Evolutionary conservation across 2,329 filamentous ascomycete species (phyloP).

Genomic region (Apiospora kogelbergensis): DNA sequence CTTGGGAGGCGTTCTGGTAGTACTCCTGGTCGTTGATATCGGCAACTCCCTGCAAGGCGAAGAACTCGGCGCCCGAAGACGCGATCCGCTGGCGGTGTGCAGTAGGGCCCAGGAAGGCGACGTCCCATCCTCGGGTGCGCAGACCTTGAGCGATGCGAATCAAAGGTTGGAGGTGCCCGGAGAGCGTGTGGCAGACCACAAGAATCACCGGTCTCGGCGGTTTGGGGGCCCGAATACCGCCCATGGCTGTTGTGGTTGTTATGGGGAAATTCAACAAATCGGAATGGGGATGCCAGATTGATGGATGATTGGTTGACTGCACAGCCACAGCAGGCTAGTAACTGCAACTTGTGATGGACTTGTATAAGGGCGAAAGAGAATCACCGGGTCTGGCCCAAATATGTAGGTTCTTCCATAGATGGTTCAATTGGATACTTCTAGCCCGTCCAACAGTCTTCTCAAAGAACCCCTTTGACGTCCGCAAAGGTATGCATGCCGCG

Average conservation of each 20-base stretch:
- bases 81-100: conserved; percentile 36
- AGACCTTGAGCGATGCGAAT: conserved; percentile 35
- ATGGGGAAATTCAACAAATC: neutral
- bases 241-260: neutral
- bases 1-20: conserved; percentile 24
- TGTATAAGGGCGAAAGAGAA: too few relatives aligned
- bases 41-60: conserved; percentile 31
- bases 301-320: neutral
- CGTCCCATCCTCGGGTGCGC: conserved; percentile 28
- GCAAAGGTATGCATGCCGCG: conserved; percentile 20
- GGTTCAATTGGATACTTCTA: too few relatives aligned
- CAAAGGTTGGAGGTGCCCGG: conserved; percentile 37
- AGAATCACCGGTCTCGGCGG: conserved; percentile 24
- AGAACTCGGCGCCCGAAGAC: conserved; percentile 31
- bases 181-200: conserved; percentile 35
- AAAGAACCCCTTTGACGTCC: neutral
- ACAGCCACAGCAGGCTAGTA: neutral
- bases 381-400: too few relatives aligned
- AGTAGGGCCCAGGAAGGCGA: conserved; percentile 36
- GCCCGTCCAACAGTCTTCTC: too few relatives aligned
- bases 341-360: neutral
- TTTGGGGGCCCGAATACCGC: neutral
- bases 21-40: conserved; percentile 35
- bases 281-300: neutral
- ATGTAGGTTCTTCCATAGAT: too few relatives aligned